These are phyloP conservation scores for Carex pumila DNA, from an alignment of 176 grass and related monocot genomes.

Conservation along the genomic window DNA sequence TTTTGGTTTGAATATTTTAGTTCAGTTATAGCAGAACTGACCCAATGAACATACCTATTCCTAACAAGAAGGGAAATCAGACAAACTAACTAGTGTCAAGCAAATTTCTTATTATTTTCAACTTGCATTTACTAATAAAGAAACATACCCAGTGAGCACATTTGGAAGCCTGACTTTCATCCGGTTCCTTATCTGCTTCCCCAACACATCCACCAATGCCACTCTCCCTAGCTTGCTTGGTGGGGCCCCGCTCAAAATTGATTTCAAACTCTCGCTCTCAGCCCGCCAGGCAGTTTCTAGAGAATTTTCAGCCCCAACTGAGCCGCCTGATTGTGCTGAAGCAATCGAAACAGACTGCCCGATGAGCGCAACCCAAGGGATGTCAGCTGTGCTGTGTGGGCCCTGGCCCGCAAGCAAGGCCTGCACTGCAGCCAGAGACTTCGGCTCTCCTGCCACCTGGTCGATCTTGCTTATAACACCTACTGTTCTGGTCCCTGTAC, in stretches of 20 bases:
- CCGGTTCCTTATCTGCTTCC: conserved; percentile 79
- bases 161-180: conserved; percentile 91
- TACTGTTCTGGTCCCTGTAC: conserved; percentile 86
- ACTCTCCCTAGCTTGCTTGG: conserved; percentile 68
- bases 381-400: conserved; percentile 64
- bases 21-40: no score
- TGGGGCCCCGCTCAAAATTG: conserved; percentile 62
- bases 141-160: conserved; percentile 68
- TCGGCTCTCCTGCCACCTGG: conserved; percentile 66
- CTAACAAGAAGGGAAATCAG: not conserved
- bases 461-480: conserved; percentile 94
- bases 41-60: no score
- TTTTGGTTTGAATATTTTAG: no score
- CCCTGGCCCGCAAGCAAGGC: conserved; percentile 67
- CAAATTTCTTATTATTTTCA: not conserved
- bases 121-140: not conserved
- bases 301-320: conserved; percentile 65
- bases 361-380: conserved; percentile 81
- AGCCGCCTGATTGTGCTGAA: conserved; percentile 67
- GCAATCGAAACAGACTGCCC: conserved; percentile 82
- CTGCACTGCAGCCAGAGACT: conserved; percentile 67
- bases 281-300: conserved; percentile 83
- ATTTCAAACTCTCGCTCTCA: conserved; percentile 70
- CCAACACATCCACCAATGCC: conserved; percentile 62
- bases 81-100: not conserved